These are phyloP conservation scores for Colletotrichum plurivorum DNA, from an alignment of 2,329 filamentous ascomycete species.

Conservation along the genomic window DNA sequence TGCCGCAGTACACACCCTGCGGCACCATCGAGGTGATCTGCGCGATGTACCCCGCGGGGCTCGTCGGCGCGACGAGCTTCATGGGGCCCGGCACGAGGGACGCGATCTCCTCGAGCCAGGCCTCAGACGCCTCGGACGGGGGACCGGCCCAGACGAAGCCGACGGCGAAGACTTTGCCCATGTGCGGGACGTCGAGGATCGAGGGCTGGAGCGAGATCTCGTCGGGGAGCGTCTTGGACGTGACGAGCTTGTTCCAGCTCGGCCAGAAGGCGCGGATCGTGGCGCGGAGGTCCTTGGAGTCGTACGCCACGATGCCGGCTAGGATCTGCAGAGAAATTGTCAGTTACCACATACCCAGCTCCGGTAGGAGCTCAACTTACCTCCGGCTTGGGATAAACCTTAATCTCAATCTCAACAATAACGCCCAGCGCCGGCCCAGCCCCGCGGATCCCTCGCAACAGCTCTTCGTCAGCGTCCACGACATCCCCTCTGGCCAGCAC, in stretches of 20 bases:
- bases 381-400: constrained; percentile 52
- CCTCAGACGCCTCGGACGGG: constrained; percentile 48
- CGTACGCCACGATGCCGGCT: constrained; percentile 46
- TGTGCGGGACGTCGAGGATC: constrained; percentile 47
- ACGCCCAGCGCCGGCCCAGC: constrained; percentile 55
- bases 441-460: constrained; percentile 55
- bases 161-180: constrained; percentile 46
- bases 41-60: constrained; percentile 41
- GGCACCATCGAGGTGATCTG: constrained; percentile 43
- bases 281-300: constrained; percentile 47
- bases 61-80: constrained; percentile 46
- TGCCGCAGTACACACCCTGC: constrained; percentile 42
- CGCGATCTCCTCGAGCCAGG: constrained; percentile 47
- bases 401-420: constrained; percentile 56
- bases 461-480: constrained; percentile 51
- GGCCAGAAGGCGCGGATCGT: constrained; percentile 42
- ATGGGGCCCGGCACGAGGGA: constrained; percentile 45
- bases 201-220: constrained; percentile 47
- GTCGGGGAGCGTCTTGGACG: constrained; percentile 23
- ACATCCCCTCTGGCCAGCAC: constrained; percentile 54
- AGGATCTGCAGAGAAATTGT: constrained; percentile 40
- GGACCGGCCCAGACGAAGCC: constrained; percentile 51
- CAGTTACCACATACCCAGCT: constrained; percentile 46
- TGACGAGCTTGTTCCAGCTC: constrained; percentile 42
- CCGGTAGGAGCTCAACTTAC: no score